Percentiles rank a stretch among this genome's conserved stretches.
These are phyloP conservation scores for Claviceps lovelessii DNA, from an alignment of 2,329 filamentous ascomycete genomes.

Conservation along the genomic window DNA sequence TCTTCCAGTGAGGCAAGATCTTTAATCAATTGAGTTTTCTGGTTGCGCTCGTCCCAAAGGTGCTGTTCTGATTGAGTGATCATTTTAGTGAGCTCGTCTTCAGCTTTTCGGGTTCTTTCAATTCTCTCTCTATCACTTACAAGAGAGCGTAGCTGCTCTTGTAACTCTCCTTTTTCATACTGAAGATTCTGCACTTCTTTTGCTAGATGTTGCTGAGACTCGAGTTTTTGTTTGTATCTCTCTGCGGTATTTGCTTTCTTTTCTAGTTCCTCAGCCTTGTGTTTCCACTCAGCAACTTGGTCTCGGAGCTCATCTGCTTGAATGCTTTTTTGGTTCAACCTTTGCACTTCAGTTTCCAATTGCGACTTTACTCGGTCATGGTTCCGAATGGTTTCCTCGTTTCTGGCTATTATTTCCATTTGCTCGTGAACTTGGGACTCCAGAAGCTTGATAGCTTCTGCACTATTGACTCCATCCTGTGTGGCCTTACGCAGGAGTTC, in stretches of 20 bases:
- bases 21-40: conserved; percentile 31
- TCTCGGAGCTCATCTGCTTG: conserved; percentile 40
- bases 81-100: conserved; percentile 27
- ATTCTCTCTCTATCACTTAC: conserved; percentile 20
- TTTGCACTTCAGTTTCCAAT: conserved; percentile 40
- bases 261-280: conserved; percentile 42
- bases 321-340: conserved; percentile 31
- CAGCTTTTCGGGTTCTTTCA: conserved; percentile 21
- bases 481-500: conserved; percentile 35
- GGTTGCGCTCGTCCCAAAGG: conserved; percentile 28
- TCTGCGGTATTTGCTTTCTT: conserved; percentile 51
- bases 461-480: conserved; percentile 37
- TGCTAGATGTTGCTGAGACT: conserved; percentile 39
- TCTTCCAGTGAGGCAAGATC: conserved; percentile 30
- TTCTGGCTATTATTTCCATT: conserved; percentile 52
- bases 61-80: conserved; percentile 27
- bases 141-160: conserved; percentile 30
- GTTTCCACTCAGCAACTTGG: conserved; percentile 44
- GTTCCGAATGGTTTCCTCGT: conserved; percentile 40
- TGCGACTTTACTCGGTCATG: conserved; percentile 30
- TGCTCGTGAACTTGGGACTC: conserved; percentile 48
- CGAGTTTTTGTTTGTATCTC: conserved; percentile 48
- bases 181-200: conserved; percentile 41
- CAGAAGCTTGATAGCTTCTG: conserved; percentile 37
- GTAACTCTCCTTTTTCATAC: conserved; percentile 39